phyloP scores from a whole-genome alignment of 257 asterid genomes.

The Jasminum sambac region DNA sequence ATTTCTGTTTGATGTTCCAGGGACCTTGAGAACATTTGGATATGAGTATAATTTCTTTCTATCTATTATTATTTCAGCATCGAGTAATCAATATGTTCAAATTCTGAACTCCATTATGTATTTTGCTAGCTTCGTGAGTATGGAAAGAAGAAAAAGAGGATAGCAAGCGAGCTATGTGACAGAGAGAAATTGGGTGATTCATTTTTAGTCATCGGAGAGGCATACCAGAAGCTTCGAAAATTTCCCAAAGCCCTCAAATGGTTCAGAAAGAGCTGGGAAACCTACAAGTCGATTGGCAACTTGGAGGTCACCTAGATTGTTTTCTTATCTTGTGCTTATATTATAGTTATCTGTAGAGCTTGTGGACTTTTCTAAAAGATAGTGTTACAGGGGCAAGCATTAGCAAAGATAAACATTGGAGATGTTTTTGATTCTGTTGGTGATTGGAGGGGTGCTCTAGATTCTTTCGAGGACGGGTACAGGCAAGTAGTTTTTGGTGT shows the following conservation, averaged over 20 bases:
- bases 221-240: constrained; percentile 72
- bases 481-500: constrained; percentile 46
- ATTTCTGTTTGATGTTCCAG: background rate
- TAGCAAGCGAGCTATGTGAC: constrained; percentile 74
- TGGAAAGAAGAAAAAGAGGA: constrained; percentile 69
- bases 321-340: constrained; percentile 12
- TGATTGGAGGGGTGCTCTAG: constrained; percentile 67
- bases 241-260: constrained; percentile 73
- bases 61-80: constrained; percentile 11
- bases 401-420: constrained; percentile 82
- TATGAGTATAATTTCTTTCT: constrained; percentile 9
- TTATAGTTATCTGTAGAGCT: constrained; percentile 12
- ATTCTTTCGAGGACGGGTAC: constrained; percentile 75
- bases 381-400: constrained; percentile 82
- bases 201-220: constrained; percentile 76
- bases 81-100: constrained; percentile 25
- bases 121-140: constrained; percentile 59
- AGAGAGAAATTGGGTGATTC: constrained; percentile 84
- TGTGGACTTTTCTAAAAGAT: constrained; percentile 21
- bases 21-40: background rate
- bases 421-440: constrained; percentile 71
- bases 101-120: constrained; percentile 25
- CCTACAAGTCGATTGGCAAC: constrained; percentile 65
- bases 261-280: constrained; percentile 77
- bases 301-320: constrained; percentile 68